phyloP scores from a whole-genome alignment of 352 stramenopile genomes.

The Globisporangium okanoganense region DNA sequence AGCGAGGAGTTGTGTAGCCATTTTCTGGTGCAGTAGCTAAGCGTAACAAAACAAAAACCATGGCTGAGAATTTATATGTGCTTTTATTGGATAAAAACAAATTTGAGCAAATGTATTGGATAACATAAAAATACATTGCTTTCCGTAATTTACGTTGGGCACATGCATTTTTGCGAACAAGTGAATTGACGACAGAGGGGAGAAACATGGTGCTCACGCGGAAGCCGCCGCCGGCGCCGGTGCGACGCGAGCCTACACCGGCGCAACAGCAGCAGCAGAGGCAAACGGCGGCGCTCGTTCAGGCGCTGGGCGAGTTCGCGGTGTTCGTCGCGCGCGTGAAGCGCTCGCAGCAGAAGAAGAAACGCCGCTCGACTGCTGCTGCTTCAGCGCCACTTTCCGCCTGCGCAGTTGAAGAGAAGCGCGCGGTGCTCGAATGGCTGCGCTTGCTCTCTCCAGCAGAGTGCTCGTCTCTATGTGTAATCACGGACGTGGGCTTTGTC shows the following conservation, averaged over 20 bases:
- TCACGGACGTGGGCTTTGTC: slow-evolving; percentile 68
- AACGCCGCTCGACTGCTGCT: slow-evolving; percentile 2
- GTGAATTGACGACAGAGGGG: background rate
- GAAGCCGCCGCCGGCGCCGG: background rate
- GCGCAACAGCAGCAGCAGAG: background rate
- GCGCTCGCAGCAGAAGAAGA: slow-evolving; percentile 17
- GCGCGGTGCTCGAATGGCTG: slow-evolving; percentile 49
- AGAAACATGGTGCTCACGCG: slow-evolving; percentile 6
- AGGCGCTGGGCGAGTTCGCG: slow-evolving; percentile 58
- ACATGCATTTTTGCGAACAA: background rate
- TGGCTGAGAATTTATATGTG: background rate
- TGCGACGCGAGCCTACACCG: background rate
- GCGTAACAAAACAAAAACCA: background rate
- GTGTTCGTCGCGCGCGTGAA: slow-evolving; percentile 30
- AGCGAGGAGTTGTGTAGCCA: background rate
- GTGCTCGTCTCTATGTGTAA: slow-evolving; percentile 54
- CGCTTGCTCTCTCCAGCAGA: slow-evolving; percentile 31
- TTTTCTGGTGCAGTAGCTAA: background rate
- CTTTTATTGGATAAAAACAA: background rate
- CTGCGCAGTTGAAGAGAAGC: slow-evolving; percentile 21
- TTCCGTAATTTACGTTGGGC: background rate
- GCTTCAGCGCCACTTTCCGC: background rate
- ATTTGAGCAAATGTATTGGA: no score
- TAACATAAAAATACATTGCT: no score
- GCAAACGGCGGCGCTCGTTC: slow-evolving; percentile 26